Base-by-base conservation (phyloP, 305 asterid species). In the Nicotiana rustica region DNA sequence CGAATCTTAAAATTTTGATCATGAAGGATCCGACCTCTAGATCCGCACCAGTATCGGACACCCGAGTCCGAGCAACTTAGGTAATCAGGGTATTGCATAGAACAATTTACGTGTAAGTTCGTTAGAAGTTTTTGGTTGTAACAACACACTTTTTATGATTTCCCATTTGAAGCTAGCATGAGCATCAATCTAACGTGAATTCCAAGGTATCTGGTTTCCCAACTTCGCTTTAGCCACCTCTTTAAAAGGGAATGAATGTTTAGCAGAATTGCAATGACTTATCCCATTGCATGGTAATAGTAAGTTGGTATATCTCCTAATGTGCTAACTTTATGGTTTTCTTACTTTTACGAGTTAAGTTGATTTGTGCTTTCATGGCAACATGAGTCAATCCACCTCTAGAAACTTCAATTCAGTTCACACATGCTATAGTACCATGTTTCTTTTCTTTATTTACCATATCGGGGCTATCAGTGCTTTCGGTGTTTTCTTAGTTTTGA, bases 291-390 rank as follows among this genome's bases (percentile, higher is more conserved):
- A 69, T 38, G 35, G 57, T 69, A 38, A 31, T 38, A 38, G 47
- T 8, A 38, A 38, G 8, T 69, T 67, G 31, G 18, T 8, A 9
- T 7, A 69, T 38, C 17, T 69, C 31, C 56, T n/a, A 10, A 18
- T 69, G 77, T 69, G 77, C 31, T n/a, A 10, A 6, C n/a, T 36
- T 8, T 38, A 69, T 69, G 33, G 9, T 69, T 61, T 61, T 38
- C 77, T 69, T 36, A 8, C 0, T 68, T 68, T 67, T 68, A 49
- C 36, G 35, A 57, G 82, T 60, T 33, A 25, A 59, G 56, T 44
- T 6, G 57, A 59, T n/a, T 31, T 78, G 29, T 78, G 41, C 61
- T 78, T 78, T 56, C 65, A 17, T 57, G 82, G 9, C 70, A n/a
- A 60, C 31, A 52, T 55, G 17, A 77, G 65, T 56, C 52, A 60